Evolutionary conservation across 2,329 filamentous ascomycete species (phyloP).

Genomic region (Neopestalotiopsis sp.): DNA sequence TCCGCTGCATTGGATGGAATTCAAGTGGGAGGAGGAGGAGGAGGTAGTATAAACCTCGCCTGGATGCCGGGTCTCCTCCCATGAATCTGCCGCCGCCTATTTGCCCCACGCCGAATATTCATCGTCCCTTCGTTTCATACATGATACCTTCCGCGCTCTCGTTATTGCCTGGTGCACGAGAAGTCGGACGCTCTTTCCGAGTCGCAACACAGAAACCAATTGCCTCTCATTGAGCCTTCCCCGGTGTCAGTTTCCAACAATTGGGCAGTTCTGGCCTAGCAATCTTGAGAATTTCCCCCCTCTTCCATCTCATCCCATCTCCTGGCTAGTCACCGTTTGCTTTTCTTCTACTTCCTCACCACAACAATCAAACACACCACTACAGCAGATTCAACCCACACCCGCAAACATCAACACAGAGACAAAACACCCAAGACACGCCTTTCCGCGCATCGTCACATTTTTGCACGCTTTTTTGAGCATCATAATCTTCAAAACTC

Average conservation of each 20-base stretch:
- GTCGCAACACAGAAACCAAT: background rate
- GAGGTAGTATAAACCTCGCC: background rate
- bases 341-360: background rate
- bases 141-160: background rate
- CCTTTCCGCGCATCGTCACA: slow-evolving; percentile 28
- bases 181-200: background rate
- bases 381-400: background rate
- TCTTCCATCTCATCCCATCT: background rate
- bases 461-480: slow-evolving; percentile 20
- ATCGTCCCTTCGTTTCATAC: background rate
- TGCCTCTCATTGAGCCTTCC: background rate
- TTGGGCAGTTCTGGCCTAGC: background rate
- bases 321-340: background rate
- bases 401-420: slow-evolving; percentile 5
- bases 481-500: slow-evolving; percentile 13
- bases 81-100: background rate
- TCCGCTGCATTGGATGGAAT: background rate
- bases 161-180: background rate
- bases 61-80: background rate
- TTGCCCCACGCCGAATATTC: background rate
- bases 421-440: slow-evolving; percentile 19
- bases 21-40: background rate
- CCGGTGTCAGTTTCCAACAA: background rate
- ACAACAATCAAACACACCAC: background rate
- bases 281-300: background rate